A percentile compares a stretch with the other conserved stretches of the same genome.
Conservation (phyloP, 129 eudicot species). For the Lactuca saligna region DNA sequence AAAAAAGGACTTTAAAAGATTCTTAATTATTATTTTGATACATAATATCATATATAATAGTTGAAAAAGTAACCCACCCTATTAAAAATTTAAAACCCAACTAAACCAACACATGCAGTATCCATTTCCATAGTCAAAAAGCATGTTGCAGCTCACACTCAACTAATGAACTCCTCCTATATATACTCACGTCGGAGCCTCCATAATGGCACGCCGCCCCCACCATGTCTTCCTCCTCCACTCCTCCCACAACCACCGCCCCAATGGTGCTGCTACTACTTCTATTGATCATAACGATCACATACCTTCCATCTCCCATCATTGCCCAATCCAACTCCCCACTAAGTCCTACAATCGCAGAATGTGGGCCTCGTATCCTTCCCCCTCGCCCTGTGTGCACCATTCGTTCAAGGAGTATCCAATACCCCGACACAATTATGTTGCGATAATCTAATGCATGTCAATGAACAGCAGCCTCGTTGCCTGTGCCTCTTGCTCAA, state of each 20-base stretch:
- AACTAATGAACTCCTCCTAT: constrained; percentile 11
- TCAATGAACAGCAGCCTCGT: constrained; percentile 29
- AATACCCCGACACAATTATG: constrained; percentile 23
- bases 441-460: constrained; percentile 31
- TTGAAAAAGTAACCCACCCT: neutral
- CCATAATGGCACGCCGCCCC: neutral
- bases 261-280: neutral
- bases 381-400: constrained; percentile 40
- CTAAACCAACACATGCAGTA: constrained; percentile 23
- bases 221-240: constrained; percentile 20
- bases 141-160: constrained; percentile 30
- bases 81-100: neutral
- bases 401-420: constrained; percentile 33
- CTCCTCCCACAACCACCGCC: constrained; percentile 8
- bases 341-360: constrained; percentile 29
- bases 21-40: neutral
- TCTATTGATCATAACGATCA: constrained; percentile 9
- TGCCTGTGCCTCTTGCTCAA: constrained; percentile 35
- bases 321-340: constrained; percentile 28
- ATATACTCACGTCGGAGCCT: neutral
- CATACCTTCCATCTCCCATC: constrained; percentile 16
- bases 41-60: neutral
- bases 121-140: constrained; percentile 34
- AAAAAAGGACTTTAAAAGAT: neutral
- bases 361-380: constrained; percentile 36